Percentiles rank a stretch among this genome's conserved stretches.
These are phyloP conservation scores for Grifola frondosa DNA, from an alignment of 1,284 basidiomycete genomes.

Conservation along the genomic window DNA sequence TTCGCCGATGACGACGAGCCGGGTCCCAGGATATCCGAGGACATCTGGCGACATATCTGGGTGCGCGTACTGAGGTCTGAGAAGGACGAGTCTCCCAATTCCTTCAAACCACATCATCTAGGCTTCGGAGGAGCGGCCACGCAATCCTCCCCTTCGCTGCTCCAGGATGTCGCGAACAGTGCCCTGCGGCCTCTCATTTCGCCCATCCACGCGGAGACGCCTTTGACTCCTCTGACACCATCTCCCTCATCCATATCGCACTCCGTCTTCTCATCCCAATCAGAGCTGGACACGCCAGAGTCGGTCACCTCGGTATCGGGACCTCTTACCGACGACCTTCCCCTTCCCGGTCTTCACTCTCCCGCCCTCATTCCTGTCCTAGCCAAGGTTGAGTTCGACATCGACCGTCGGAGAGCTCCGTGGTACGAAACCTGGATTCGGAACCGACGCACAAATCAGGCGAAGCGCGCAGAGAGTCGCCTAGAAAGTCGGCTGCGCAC, in stretches of 20 bases:
- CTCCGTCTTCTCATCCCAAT: constrained; percentile 46
- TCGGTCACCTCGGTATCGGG: constrained; percentile 46
- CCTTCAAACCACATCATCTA: constrained; percentile 41
- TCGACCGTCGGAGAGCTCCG: constrained; percentile 68
- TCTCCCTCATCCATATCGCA: constrained; percentile 53
- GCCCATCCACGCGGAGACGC: constrained; percentile 36
- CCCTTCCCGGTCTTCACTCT: constrained; percentile 64
- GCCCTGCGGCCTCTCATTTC: constrained; percentile 50
- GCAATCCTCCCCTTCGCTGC: constrained; percentile 45
- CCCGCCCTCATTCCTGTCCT: constrained; percentile 73
- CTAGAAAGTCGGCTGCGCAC: constrained; percentile 29
- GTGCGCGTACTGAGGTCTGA: constrained; percentile 65
- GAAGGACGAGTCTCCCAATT: constrained; percentile 50
- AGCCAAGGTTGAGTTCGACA: constrained; percentile 87
- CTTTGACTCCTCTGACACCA: constrained; percentile 44
- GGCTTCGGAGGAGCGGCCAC: constrained; percentile 41
- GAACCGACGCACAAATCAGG: constrained; percentile 56
- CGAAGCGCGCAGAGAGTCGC: constrained; percentile 51
- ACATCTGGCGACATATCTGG: constrained; percentile 84
- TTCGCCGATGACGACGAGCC: constrained; percentile 41
- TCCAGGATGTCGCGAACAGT: constrained; percentile 37
- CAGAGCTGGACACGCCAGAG: constrained; percentile 58
- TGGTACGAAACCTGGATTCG: constrained; percentile 83
- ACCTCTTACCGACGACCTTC: constrained; percentile 46
- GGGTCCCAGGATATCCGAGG: constrained; percentile 78